A percentile compares a stretch with the other conserved stretches of the same genome.
Conservation (phyloP, 805 yeast genomes). For the Starmera caribaea region DNA sequence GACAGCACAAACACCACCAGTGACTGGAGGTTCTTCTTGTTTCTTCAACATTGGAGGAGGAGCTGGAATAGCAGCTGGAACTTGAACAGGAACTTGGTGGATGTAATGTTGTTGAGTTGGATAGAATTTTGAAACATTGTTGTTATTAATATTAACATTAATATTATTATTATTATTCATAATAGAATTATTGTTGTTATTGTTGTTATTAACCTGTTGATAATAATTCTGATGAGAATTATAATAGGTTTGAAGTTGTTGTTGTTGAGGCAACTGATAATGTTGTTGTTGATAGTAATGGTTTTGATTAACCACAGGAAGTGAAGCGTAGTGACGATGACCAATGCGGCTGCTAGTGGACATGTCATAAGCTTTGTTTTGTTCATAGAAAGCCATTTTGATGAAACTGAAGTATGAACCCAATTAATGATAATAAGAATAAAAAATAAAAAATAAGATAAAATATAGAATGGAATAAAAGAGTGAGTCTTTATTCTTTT, state of each 20-base stretch:
- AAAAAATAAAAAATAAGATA: background rate
- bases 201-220: background rate
- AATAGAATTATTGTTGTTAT: background rate
- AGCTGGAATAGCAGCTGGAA: constrained; percentile 1
- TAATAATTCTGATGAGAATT: no score
- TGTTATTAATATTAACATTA: background rate
- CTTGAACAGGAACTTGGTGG: background rate
- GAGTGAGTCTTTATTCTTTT: background rate
- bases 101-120: background rate
- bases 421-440: background rate
- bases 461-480: background rate
- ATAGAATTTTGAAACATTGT: background rate
- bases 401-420: background rate
- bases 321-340: no score
- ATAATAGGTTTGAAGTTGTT: no score
- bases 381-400: no score
- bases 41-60: constrained; percentile 2
- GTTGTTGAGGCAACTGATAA: no score
- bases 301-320: no score
- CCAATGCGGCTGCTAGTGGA: no score
- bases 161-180: background rate
- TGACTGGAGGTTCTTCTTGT: constrained; percentile 14
- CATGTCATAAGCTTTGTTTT: no score
- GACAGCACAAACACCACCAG: constrained; percentile 70
- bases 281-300: no score